Evolutionary conservation across 2,329 filamentous ascomycete genomes (phyloP), one percentile per base, ranked within the genome.

Genomic region (Xylariaceae sp.): DNA sequence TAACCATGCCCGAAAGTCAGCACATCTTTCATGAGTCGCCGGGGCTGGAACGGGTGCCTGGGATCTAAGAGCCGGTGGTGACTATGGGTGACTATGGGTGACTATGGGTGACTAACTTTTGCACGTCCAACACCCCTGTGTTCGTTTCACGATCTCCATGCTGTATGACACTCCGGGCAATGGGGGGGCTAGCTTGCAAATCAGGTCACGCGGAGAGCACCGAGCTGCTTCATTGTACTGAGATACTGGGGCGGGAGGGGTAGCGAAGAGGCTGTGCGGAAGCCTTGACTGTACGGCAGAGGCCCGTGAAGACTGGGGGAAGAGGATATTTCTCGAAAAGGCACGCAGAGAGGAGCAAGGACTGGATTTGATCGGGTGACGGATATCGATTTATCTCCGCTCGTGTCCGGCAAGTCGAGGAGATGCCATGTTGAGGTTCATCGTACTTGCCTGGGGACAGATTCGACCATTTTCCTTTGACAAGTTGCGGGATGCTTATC

Each of bases 61-160:
- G n/a, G n/a, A n/a, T n/a, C n/a, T n/a, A n/a, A n/a, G n/a, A n/a
- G n/a, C n/a, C n/a, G n/a, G n/a, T 11, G 13, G 21, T 6, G 21
- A 24, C 21, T 24, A 11, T 6, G 21, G 11, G 7, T 14, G 26
- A 4, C 30, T 12, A 28, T 24, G 34, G 31, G 40, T n/a, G n/a
- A n/a, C n/a, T n/a, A 28, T 28, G 31, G 33, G 31, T 42, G 34
- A 53, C 59, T 57, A 53, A 67, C 64, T 59, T 57, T 66, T 67
- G 53, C 64, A 67, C 18, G 64, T 68, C 65, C 64, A 68, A 40
- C 64, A 68, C 43, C 62, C 61, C 40, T 64, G 59, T 35, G 55
- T 53, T 40, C 57, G 52, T 51, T 50, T 58, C 41, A 55, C 52
- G 29, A 51, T 50, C 46, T 59, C 55, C 56, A 59, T 59, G 34